Evolutionary conservation across 768 basidiomycete species (phyloP).

Genomic region (Pulveroboletus sp.): DNA sequence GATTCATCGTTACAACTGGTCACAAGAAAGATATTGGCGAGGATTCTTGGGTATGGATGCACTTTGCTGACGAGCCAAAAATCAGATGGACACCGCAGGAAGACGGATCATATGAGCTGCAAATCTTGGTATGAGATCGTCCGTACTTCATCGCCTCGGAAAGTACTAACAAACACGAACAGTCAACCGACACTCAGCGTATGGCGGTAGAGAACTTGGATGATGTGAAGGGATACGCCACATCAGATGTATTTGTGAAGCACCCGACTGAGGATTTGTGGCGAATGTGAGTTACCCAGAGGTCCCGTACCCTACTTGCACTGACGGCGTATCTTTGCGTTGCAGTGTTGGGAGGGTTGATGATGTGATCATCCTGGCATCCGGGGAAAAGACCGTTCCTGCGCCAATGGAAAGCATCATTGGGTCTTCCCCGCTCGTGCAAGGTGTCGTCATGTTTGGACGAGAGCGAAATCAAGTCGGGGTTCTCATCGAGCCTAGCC

Average conservation of each 20-base stretch:
- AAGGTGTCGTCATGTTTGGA: conserved; percentile 34
- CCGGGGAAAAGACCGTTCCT: conserved; percentile 24
- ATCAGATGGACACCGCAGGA: conserved; percentile 32
- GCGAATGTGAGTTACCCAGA: conserved; percentile 25
- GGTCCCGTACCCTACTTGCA: rapidly evolving
- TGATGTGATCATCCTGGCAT: conserved; percentile 31
- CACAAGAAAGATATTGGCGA: conserved; percentile 12
- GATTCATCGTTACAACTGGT: conserved; percentile 2
- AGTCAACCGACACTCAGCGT: conserved; percentile 10
- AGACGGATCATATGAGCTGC: conserved; percentile 35
- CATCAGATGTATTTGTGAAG: conserved; percentile 40
- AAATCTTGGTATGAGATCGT: conserved; percentile 32
- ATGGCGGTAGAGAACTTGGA: conserved; percentile 33
- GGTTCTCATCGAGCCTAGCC: conserved; percentile 30
- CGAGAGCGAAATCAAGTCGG: conserved; percentile 31
- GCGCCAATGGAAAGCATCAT: conserved; percentile 28
- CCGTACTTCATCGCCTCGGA: background rate
- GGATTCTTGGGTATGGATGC: conserved; percentile 38
- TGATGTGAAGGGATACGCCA: conserved; percentile 40
- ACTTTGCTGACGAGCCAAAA: conserved; percentile 18
- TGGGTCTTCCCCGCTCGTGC: conserved; percentile 16
- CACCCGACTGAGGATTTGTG: conserved; percentile 44
- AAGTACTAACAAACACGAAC: background rate
- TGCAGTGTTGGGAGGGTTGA: conserved; percentile 34
- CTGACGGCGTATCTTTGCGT: no score